A percentile compares a stretch with the other conserved stretches of the same genome.
Evolutionary conservation across 2,329 filamentous ascomycete species (phyloP).

Genomic region (Aureobasidium sp.): DNA sequence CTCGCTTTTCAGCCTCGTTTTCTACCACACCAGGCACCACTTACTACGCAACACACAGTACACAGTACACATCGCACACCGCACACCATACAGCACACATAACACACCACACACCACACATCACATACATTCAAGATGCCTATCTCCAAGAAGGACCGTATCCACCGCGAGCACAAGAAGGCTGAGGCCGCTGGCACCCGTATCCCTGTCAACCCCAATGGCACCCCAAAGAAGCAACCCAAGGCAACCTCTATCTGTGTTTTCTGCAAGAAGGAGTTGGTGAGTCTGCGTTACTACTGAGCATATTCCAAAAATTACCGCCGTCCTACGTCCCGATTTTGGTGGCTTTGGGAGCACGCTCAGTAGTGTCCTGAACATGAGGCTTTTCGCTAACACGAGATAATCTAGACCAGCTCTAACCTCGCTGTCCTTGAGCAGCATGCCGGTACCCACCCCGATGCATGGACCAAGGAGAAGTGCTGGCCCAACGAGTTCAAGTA

Average conservation of each 20-base stretch:
- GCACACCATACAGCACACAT: too few species aligned
- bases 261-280: constrained; percentile 23
- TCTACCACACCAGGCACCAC: not conserved
- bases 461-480: constrained; percentile 52
- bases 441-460: constrained; percentile 42
- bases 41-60: too few species aligned
- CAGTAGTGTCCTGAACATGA: too few species aligned
- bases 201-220: constrained; percentile 45
- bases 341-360: too few species aligned
- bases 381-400: not conserved
- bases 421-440: constrained; percentile 45
- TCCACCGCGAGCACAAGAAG: constrained; percentile 47
- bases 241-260: constrained; percentile 40
- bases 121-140: constrained; percentile 29
- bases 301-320: too few species aligned
- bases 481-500: constrained; percentile 43
- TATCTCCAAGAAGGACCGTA: constrained; percentile 43
- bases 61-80: too few species aligned
- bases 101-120: too few species aligned
- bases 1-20: not conserved
- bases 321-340: too few species aligned
- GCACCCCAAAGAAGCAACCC: constrained; percentile 43
- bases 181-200: constrained; percentile 47
- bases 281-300: not conserved
- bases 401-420: constrained; percentile 38